Base-by-base conservation (phyloP, 495 filamentous ascomycete species). In the Aspergillus nanangensis region DNA sequence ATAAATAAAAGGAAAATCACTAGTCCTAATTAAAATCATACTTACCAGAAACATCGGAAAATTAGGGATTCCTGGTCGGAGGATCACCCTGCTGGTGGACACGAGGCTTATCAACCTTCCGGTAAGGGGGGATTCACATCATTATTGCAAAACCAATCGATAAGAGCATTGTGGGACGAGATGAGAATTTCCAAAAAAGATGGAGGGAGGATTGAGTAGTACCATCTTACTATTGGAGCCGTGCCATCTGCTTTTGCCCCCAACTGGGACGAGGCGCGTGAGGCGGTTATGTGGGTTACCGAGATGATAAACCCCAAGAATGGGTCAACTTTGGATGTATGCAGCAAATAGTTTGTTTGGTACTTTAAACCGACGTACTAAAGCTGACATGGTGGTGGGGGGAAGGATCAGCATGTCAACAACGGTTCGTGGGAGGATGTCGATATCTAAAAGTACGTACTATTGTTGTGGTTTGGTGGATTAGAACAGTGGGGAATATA, bases 91-190 rank as follows among this genome's bases (percentile, higher is more conserved):
- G 41, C 43, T 35, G 38, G 48, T 46, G 18, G 47, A 44, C 33
- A 48, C 49, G 27, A 45, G 45, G 60, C 64, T 70, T 70, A 70
- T 70, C 66, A 59, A 32, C 45, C 44, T 21, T 49, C 52, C 52
- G 47, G 57, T 46, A 61, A 62, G 58, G 56, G 55, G 55, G 52
- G n/a, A 46, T 23, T 42, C 38, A 34, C 31, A 27, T 24, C 25
- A 47, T 51, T 51, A 51, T 51, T 48, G 42, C 36, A 45, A 36
- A 39, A 17, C 24, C 37, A 48, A 48, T 50, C 52, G 47, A 48
- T 55, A 59, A n/a, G n/a, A n/a, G n/a, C n/a, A n/a, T n/a, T n/a
- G 52, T 49, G 13, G 25, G 25, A 8, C 17, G 18, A 22, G 18
- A 21, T 4, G 10, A 29, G 25, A 29, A 21, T 1, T 19, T 22